Evolutionary conservation across 495 filamentous ascomycete genomes (phyloP).

Genomic region (Jackrogersella minutella): DNA sequence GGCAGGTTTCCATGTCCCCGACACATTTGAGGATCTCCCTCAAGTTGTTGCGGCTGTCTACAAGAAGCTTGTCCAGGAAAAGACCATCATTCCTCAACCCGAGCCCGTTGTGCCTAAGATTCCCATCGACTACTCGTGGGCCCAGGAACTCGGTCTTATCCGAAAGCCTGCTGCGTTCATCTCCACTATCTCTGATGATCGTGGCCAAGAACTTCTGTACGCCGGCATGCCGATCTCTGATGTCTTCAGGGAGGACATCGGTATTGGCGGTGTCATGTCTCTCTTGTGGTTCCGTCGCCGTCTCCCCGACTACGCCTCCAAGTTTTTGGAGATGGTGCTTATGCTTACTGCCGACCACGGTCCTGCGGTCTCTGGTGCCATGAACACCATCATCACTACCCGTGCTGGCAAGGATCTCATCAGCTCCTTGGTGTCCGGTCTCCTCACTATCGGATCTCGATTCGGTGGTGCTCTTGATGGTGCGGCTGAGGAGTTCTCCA

Average conservation of each 20-base stretch:
- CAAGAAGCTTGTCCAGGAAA: slow-evolving; percentile 80
- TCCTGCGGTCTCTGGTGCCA: slow-evolving; percentile 97
- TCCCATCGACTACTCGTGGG: slow-evolving; percentile 99
- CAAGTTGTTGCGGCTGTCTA: slow-evolving; percentile 77
- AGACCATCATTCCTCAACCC: slow-evolving; percentile 80
- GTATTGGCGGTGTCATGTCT: slow-evolving; percentile 99
- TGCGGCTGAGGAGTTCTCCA: slow-evolving; percentile 97
- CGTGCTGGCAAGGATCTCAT: slow-evolving; percentile 99
- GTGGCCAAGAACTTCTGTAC: slow-evolving; percentile 98
- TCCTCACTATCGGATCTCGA: slow-evolving; percentile 95
- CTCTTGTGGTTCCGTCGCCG: slow-evolving; percentile 99
- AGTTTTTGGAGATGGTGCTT: slow-evolving; percentile 99
- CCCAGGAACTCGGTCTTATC: slow-evolving; percentile 98
- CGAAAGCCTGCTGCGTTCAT: slow-evolving; percentile 99
- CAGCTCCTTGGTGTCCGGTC: slow-evolving; percentile 91
- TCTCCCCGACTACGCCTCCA: slow-evolving; percentile 93
- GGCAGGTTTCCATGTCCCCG: slow-evolving; percentile 91
- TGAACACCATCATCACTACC: slow-evolving; percentile 99
- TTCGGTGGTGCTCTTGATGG: slow-evolving; percentile 99
- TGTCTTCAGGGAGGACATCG: slow-evolving; percentile 98
- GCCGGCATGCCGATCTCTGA: slow-evolving; percentile 99
- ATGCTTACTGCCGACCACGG: slow-evolving; percentile 99
- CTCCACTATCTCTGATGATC: slow-evolving; percentile 99
- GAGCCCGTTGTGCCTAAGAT: slow-evolving; percentile 98
- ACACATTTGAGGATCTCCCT: slow-evolving; percentile 97